Percentiles rank a stretch among this genome's conserved stretches.
These are phyloP conservation scores for Cupressus sempervirens DNA, from an alignment of 75 land plant species.

Conservation along the genomic window DNA sequence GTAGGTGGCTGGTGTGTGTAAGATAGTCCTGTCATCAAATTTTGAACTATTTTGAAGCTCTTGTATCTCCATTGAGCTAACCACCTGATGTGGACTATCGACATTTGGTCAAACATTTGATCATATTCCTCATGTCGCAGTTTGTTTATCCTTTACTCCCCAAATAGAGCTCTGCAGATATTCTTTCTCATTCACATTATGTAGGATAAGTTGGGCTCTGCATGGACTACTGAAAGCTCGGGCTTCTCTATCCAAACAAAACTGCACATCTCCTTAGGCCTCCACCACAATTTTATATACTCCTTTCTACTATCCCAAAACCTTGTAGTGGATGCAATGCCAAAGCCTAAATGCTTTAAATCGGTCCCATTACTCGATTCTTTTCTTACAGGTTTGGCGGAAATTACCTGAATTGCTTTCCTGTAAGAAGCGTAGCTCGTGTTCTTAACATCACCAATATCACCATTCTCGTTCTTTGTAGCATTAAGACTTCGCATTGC, in stretches of 20 bases:
- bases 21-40: too few species aligned
- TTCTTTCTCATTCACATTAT: too few species aligned
- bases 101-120: too few species aligned
- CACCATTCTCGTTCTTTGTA: not conserved
- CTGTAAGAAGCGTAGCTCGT: not conserved
- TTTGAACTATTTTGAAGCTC: too few species aligned
- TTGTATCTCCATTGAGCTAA: too few species aligned
- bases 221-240: too few species aligned
- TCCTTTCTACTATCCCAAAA: conserved; percentile 57
- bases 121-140: too few species aligned
- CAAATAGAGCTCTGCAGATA: too few species aligned
- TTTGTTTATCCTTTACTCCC: too few species aligned
- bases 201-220: too few species aligned
- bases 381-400: not conserved
- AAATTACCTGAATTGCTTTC: not conserved
- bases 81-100: too few species aligned
- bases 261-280: conserved; percentile 53
- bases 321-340: conserved; percentile 57
- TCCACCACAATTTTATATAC: conserved; percentile 70
- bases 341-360: conserved; percentile 55
- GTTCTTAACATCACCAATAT: not conserved
- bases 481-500: not conserved
- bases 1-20: too few species aligned
- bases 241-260: conserved; percentile 59
- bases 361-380: conserved; percentile 6